phyloP scores from a whole-genome alignment of 169 alveolate genomes.

The Cryptosporidium parvum region DNA sequence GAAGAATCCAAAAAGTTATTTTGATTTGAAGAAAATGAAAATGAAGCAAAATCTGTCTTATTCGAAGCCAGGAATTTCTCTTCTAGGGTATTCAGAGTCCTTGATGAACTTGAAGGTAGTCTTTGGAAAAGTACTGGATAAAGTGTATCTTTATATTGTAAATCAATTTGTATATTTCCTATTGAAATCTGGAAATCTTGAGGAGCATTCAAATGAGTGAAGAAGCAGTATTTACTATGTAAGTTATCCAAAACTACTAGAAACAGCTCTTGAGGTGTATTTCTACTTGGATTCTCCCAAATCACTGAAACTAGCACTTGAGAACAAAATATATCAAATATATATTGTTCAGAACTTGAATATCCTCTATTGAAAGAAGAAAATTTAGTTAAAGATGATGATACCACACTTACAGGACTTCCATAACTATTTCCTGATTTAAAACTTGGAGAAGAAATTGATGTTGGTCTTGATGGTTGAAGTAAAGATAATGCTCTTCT shows the following conservation, averaged over 20 bases:
- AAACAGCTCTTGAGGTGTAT: constrained; percentile 63
- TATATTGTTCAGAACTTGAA: neutral
- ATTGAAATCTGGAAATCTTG: constrained; percentile 42
- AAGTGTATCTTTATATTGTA: constrained; percentile 58
- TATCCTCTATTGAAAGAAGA: constrained; percentile 10
- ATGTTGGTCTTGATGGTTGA: constrained; percentile 16
- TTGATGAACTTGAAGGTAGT: constrained; percentile 69
- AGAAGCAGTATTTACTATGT: constrained; percentile 1
- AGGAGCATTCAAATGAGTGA: neutral
- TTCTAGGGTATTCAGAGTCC: constrained; percentile 55
- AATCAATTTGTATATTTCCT: constrained; percentile 45
- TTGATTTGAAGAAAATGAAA: neutral
- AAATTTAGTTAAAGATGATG: constrained; percentile 29
- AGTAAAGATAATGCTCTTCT: constrained; percentile 41
- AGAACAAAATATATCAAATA: constrained; percentile 20
- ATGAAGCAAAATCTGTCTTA: constrained; percentile 27
- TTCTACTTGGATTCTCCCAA: constrained; percentile 43
- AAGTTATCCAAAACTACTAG: constrained; percentile 20
- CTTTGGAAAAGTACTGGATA: constrained; percentile 73
- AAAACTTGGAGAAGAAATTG: constrained; percentile 17
- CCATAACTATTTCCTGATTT: constrained; percentile 5
- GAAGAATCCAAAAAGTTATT: neutral
- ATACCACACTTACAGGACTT: constrained; percentile 1
- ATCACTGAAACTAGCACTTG: constrained; percentile 29
- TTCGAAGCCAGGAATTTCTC: constrained; percentile 45